These are phyloP conservation scores for Phytophthora fragariaefolia DNA, from an alignment of 352 stramenopile genomes.

Conservation along the genomic window DNA sequence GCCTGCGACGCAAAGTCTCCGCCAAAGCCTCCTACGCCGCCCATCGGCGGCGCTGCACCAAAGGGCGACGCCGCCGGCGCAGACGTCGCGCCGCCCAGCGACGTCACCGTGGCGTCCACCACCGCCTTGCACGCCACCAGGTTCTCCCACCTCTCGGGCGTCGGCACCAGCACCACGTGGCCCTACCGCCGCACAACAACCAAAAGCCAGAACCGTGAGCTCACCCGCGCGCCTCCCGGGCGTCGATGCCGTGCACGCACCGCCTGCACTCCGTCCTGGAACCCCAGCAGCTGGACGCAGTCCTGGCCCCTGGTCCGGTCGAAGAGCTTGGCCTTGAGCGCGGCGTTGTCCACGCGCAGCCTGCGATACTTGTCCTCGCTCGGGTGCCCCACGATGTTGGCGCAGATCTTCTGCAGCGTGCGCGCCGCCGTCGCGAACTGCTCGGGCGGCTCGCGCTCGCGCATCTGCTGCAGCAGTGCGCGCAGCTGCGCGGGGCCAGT, in stretches of 20 bases:
- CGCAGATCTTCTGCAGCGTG: conserved; percentile 84
- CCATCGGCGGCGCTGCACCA: conserved; percentile 25
- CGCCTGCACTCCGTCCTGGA: conserved; percentile 71
- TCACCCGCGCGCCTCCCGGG: background rate
- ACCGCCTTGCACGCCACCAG: conserved; percentile 69
- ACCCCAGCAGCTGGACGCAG: conserved; percentile 71
- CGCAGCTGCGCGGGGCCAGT: conserved; percentile 43
- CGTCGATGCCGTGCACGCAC: conserved; percentile 30
- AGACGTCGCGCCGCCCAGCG: conserved; percentile 14
- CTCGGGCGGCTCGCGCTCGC: conserved; percentile 36
- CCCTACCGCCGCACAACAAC: conserved; percentile 38
- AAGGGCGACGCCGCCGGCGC: conserved; percentile 14
- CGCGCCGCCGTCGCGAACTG: conserved; percentile 57
- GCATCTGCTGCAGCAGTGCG: conserved; percentile 67
- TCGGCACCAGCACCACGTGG: conserved; percentile 74
- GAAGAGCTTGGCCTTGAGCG: conserved; percentile 68
- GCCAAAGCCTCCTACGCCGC: conserved; percentile 23
- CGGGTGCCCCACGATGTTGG: conserved; percentile 78
- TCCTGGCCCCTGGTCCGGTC: conserved; percentile 62
- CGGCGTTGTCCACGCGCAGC: conserved; percentile 71
- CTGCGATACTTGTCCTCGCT: conserved; percentile 84
- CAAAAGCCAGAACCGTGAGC: background rate
- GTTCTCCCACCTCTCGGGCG: conserved; percentile 77
- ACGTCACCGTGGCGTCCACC: conserved; percentile 52
- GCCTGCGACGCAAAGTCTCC: conserved; percentile 63